Evolutionary conservation across 2,329 filamentous ascomycete genomes (phyloP).

Genomic region (Colletotrichum chrysophilum): DNA sequence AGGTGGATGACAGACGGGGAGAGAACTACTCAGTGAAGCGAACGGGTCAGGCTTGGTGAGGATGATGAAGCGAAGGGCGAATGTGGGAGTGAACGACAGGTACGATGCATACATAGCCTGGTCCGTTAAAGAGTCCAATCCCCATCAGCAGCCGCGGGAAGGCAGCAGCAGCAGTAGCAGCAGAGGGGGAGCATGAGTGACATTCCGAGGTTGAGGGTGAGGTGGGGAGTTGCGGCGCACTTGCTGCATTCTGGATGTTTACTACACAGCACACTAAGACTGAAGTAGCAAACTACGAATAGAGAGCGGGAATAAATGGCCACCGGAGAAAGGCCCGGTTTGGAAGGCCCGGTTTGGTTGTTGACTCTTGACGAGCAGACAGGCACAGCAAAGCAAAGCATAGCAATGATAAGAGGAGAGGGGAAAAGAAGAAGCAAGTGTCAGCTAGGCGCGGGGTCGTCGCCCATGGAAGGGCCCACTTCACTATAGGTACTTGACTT

Average conservation of each 20-base stretch:
- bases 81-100: slow-evolving; percentile 16
- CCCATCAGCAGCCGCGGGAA: neutral
- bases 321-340: neutral
- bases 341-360: neutral
- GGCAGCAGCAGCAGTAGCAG: neutral
- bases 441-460: neutral
- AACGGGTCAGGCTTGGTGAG: neutral
- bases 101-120: slow-evolving; percentile 15
- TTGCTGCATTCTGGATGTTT: neutral
- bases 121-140: neutral
- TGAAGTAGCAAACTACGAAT: neutral
- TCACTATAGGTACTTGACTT: neutral
- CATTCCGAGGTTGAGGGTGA: neutral
- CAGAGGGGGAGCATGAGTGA: neutral
- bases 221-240: neutral
- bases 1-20: neutral
- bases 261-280: neutral
- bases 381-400: neutral
- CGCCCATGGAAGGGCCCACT: neutral
- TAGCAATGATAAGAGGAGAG: neutral
- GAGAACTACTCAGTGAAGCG: neutral
- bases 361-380: neutral
- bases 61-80: neutral
- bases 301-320: neutral
- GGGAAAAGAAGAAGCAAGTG: neutral